Percentiles rank a stretch among this genome's conserved stretches.
Evolutionary conservation across 352 stramenopile species (phyloP).

Genomic region (Halophytophthora batemanensis): DNA sequence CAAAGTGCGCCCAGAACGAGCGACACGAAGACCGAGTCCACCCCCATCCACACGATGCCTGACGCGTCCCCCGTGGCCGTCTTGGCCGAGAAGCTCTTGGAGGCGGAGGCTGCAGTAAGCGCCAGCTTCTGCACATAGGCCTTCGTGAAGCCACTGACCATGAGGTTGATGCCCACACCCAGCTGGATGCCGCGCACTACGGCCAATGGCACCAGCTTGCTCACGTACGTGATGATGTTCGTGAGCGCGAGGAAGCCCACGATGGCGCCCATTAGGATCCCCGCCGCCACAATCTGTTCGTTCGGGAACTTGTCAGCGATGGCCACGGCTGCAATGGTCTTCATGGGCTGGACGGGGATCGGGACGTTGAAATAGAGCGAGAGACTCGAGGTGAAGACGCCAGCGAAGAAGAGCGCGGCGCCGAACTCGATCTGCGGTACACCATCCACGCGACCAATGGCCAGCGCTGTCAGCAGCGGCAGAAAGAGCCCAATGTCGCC

Average conservation of each 20-base stretch:
- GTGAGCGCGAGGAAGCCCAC: slow-evolving; percentile 73
- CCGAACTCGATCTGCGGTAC: slow-evolving; percentile 84
- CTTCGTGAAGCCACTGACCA: slow-evolving; percentile 76
- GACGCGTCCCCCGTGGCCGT: slow-evolving; percentile 7
- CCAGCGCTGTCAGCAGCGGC: slow-evolving; percentile 90
- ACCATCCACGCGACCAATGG: slow-evolving; percentile 64
- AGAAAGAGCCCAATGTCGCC: slow-evolving; percentile 94
- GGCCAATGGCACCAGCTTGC: slow-evolving; percentile 83
- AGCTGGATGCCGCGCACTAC: slow-evolving; percentile 92
- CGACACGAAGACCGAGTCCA: slow-evolving; percentile 67
- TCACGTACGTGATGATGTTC: slow-evolving; percentile 89
- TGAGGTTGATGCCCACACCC: slow-evolving; percentile 87
- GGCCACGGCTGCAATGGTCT: slow-evolving; percentile 90
- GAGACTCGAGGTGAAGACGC: slow-evolving; percentile 84
- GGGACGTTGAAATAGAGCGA: slow-evolving; percentile 88
- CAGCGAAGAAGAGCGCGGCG: slow-evolving; percentile 90
- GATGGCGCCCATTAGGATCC: slow-evolving; percentile 77
- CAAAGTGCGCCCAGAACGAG: slow-evolving; percentile 69
- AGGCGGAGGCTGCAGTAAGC: slow-evolving; percentile 22
- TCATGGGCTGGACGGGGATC: slow-evolving; percentile 96
- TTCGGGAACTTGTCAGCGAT: slow-evolving; percentile 81
- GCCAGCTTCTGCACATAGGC: slow-evolving; percentile 48
- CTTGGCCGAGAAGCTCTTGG: slow-evolving; percentile 5
- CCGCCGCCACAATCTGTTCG: slow-evolving; percentile 79
- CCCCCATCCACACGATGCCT: slow-evolving; percentile 52